Evolutionary conservation across 2,329 filamentous ascomycete species (phyloP).

Genomic region (Lomentospora prolificans): DNA sequence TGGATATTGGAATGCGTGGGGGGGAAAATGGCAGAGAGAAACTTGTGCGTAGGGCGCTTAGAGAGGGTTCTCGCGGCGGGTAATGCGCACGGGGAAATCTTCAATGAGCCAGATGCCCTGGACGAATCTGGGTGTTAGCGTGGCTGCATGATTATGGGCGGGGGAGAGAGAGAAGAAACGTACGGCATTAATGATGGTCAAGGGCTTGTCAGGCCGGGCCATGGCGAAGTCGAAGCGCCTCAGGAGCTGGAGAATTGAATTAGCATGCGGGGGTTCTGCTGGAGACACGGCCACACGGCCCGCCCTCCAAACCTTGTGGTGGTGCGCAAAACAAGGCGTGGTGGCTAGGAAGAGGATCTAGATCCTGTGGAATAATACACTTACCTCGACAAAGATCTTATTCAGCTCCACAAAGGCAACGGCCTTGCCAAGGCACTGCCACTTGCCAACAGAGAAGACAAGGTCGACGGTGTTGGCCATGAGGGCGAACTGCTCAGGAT

Average conservation of each 20-base stretch:
- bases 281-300: too few relatives aligned
- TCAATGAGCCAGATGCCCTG: constrained; percentile 7
- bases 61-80: constrained; percentile 4
- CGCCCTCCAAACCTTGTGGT: too few relatives aligned
- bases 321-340: too few relatives aligned
- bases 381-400: constrained; percentile 32
- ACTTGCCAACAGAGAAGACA: constrained; percentile 32
- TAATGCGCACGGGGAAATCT: constrained; percentile 11
- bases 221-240: constrained; percentile 6
- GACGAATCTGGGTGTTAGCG: not conserved
- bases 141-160: not conserved
- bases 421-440: constrained; percentile 33
- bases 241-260: not conserved
- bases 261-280: too few relatives aligned
- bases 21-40: not conserved
- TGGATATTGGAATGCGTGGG: too few relatives aligned
- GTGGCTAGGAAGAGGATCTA: too few relatives aligned
- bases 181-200: not conserved
- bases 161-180: not conserved
- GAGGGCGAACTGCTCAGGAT: constrained; percentile 19
- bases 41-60: not conserved
- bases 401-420: constrained; percentile 34
- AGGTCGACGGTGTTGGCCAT: constrained; percentile 31
- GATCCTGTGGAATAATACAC: not conserved
- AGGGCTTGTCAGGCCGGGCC: not conserved